Evolutionary conservation across 2,329 filamentous ascomycete species (phyloP), one percentile per base, ranked within the genome.

Genomic region (Apiospora malaysiana): DNA sequence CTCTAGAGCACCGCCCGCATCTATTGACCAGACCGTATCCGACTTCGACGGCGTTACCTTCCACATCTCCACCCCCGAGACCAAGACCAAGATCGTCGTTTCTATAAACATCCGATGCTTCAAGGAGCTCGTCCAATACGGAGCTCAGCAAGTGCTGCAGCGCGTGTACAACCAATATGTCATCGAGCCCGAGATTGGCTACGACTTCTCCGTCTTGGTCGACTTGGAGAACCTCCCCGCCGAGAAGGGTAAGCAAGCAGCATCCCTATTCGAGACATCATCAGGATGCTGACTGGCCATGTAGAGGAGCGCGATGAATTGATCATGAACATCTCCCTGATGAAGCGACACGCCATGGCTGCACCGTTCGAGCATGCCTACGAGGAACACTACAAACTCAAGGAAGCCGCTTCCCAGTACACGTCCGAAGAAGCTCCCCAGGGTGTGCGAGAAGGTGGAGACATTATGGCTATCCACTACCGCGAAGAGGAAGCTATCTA

Each of bases 11-110:
- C 85, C 94, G 76, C 94, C 94, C 71, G 89, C 90, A 72, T 94
- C 93, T 77, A 97, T 99, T 82, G 97, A 99, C 84, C 96, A 99
- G 86, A 94, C 97, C 74, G 94, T 98, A 74, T 98, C 95, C 81
- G 96, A 99, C 85, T 99, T 99, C 81, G 97, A 99, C 84, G 95
- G 95, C 81, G 96, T 98, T 77, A 97, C 93, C 76, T 99, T 98
- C 85, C 96, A 99, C 83, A 95, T 99, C 79, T 98, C 95, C 47
- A 99, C 96, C 0, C 96, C 95, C 71, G 94, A 97, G 82, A 86
- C 91, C 73, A 98, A 98, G 87, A 92, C 94, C 68, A 94, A 97
- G 85, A 98, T 99, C 75, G 89, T 97, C 68, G 91, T 99, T 71
- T 99, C 96, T 27, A 93, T 99, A 78, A 91, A 94, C 82, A 94